Evolutionary conservation across 805 yeast genomes (phyloP).

Genomic region (Geotrichum ghanense): DNA sequence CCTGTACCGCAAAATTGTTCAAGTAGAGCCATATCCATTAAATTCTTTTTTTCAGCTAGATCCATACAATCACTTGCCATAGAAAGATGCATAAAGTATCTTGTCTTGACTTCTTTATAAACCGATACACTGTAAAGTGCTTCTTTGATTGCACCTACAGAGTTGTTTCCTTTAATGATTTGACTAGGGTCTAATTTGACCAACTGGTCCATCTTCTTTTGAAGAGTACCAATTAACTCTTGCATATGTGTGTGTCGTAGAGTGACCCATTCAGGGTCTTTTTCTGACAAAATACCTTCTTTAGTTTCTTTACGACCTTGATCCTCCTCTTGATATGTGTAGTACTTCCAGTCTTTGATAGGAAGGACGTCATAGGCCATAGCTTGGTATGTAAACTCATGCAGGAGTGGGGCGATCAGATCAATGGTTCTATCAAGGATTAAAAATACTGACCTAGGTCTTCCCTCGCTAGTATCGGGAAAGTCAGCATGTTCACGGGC

Average conservation of each 20-base stretch:
- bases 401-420: slow-evolving; percentile 69
- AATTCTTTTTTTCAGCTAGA: slow-evolving; percentile 41
- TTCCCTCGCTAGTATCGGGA: slow-evolving; percentile 36
- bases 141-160: slow-evolving; percentile 57
- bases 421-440: slow-evolving; percentile 81
- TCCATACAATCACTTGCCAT: slow-evolving; percentile 51
- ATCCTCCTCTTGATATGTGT: slow-evolving; percentile 47
- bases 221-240: slow-evolving; percentile 55
- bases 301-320: slow-evolving; percentile 33
- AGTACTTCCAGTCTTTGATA: slow-evolving; percentile 34
- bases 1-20: slow-evolving; percentile 81
- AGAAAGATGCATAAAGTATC: slow-evolving; percentile 25
- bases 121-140: slow-evolving; percentile 36
- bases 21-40: slow-evolving; percentile 67
- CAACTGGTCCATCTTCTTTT: slow-evolving; percentile 49
- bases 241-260: slow-evolving; percentile 66
- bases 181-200: slow-evolving; percentile 64
- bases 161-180: no score
- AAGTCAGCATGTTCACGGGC: slow-evolving; percentile 57
- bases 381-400: slow-evolving; percentile 86
- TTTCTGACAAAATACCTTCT: slow-evolving; percentile 40
- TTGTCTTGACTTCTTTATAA: slow-evolving; percentile 26
- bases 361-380: slow-evolving; percentile 68
- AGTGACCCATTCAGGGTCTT: slow-evolving; percentile 61
- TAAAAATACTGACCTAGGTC: slow-evolving; percentile 63